Evolutionary conservation across 2,329 filamentous ascomycete species (phyloP).

Genomic region (Sporothrix pallida): DNA sequence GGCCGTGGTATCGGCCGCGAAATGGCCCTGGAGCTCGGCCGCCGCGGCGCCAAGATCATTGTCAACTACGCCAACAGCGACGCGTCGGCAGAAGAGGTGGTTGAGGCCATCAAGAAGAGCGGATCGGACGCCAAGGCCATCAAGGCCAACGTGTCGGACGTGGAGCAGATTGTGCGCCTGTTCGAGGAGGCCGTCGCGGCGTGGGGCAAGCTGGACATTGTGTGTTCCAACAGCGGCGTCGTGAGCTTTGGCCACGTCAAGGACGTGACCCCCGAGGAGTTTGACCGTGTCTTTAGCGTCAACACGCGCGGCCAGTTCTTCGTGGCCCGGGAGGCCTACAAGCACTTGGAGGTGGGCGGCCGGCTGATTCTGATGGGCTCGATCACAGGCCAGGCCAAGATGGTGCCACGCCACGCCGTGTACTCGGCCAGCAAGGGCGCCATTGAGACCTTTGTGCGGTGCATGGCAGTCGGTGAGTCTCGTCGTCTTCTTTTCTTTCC

Average conservation of each 20-base stretch:
- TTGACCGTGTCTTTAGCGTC: conserved; percentile 65
- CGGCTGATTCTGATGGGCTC: conserved; percentile 68
- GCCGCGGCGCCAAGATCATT: conserved; percentile 46
- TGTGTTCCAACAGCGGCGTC: conserved; percentile 66
- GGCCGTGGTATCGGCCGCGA: conserved; percentile 67
- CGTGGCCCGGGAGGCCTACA: conserved; percentile 66
- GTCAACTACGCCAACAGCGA: conserved; percentile 43
- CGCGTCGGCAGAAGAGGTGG: conserved; percentile 38
- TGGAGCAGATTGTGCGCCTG: conserved; percentile 43
- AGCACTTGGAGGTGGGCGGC: conserved; percentile 65
- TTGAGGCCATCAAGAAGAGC: conserved; percentile 37
- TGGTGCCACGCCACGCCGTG: conserved; percentile 45
- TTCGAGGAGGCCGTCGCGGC: conserved; percentile 59
- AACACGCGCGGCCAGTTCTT: conserved; percentile 68
- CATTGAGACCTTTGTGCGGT: conserved; percentile 46
- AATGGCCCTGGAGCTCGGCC: conserved; percentile 55
- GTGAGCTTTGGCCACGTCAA: conserved; percentile 64
- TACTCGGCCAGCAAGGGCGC: conserved; percentile 48
- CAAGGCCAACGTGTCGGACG: conserved; percentile 46
- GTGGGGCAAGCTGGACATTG: conserved; percentile 67
- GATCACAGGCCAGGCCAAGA: conserved; percentile 55
- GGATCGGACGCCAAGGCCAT: conserved; percentile 41
- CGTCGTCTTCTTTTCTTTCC: neutral
- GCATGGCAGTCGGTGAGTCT: conserved; percentile 40
- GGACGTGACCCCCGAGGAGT: conserved; percentile 63